Percentiles rank a stretch among this genome's conserved stretches.
These are phyloP conservation scores for Pyrus hybrid DNA, from an alignment of 331 rosid species.

Conservation along the genomic window DNA sequence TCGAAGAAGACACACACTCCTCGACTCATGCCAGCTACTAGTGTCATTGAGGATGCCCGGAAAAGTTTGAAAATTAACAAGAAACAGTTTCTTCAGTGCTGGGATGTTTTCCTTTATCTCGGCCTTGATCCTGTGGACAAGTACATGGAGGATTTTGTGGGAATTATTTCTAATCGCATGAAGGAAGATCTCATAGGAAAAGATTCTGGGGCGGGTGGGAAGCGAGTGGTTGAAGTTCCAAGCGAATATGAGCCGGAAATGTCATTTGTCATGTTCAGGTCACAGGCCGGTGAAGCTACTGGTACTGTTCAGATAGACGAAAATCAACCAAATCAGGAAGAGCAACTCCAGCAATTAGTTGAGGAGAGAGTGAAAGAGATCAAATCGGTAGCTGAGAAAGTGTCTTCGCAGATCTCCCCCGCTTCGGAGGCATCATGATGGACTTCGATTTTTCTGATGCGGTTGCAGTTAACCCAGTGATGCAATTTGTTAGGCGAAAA, in stretches of 20 bases:
- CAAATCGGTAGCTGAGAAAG: conserved; percentile 63
- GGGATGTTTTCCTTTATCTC: conserved; percentile 82
- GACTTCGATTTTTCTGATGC: neutral
- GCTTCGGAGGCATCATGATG: neutral
- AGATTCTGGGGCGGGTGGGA: conserved; percentile 56
- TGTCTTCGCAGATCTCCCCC: conserved; percentile 15
- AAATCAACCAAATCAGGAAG: conserved; percentile 53
- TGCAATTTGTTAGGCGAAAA: neutral
- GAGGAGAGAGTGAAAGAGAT: conserved; percentile 67
- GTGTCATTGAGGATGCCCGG: conserved; percentile 46
- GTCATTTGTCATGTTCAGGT: conserved; percentile 70
- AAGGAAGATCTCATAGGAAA: conserved; percentile 75
- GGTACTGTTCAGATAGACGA: conserved; percentile 45
- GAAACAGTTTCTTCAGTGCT: conserved; percentile 81
- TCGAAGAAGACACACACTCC: conserved; percentile 59
- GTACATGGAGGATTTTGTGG: conserved; percentile 57
- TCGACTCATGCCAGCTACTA: conserved; percentile 48
- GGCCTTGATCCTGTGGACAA: conserved; percentile 54
- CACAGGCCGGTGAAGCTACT: conserved; percentile 33
- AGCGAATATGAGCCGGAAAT: conserved; percentile 41
- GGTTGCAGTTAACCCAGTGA: no score
- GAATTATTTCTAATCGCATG: conserved; percentile 53
- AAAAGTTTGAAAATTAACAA: conserved; percentile 64
- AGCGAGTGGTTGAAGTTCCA: conserved; percentile 56
- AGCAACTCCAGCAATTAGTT: conserved; percentile 61